These are phyloP conservation scores for Fomitopsis serialis DNA, from an alignment of 768 basidiomycete genomes.

Conservation along the genomic window DNA sequence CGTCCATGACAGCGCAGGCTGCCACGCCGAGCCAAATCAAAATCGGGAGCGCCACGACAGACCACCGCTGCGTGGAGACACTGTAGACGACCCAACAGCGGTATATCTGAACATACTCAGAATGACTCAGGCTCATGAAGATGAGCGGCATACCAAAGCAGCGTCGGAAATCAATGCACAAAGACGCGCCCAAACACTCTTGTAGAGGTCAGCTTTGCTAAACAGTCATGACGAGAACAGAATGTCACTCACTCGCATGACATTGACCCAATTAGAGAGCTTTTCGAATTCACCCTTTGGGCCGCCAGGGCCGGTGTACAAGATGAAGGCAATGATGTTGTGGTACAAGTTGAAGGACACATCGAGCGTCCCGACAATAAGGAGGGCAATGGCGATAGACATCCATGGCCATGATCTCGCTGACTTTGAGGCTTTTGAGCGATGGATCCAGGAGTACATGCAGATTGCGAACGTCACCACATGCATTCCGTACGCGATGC, in stretches of 20 bases:
- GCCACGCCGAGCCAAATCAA: background rate
- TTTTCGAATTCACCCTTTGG: constrained; percentile 29
- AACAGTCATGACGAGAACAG: background rate
- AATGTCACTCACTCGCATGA: constrained; percentile 5
- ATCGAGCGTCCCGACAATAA: constrained; percentile 3
- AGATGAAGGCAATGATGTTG: constrained; percentile 36
- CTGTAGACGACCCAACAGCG: background rate
- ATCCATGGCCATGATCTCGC: background rate
- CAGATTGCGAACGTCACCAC: background rate
- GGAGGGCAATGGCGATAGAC: background rate
- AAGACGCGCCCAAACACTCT: background rate
- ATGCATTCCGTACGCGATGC: background rate
- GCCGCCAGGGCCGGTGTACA: constrained; percentile 18
- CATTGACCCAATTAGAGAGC: constrained; percentile 30
- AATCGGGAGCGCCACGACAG: background rate
- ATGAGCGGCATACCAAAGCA: background rate
- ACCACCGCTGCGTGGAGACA: background rate
- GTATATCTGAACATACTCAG: background rate
- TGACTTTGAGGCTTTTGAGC: background rate
- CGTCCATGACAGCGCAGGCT: background rate
- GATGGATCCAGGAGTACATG: background rate
- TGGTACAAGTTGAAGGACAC: constrained; percentile 32
- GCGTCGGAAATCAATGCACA: background rate
- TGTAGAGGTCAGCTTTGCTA: background rate
- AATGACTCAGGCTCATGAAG: no score